Evolutionary conservation across 1,284 basidiomycete species (phyloP).

Genomic region (Golubevia pallescens): DNA sequence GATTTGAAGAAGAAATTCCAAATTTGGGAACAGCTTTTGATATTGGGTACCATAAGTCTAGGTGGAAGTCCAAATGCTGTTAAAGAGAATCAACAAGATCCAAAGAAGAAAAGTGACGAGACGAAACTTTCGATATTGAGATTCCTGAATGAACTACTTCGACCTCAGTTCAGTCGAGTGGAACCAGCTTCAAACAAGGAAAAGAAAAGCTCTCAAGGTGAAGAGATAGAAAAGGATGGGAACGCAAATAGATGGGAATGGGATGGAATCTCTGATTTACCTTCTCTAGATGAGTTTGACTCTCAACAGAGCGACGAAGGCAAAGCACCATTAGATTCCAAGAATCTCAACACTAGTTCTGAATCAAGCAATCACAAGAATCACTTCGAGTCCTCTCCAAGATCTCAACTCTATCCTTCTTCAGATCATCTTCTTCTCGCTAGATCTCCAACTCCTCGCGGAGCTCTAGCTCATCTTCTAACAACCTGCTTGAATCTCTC

Average conservation of each 20-base stretch:
- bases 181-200: background rate
- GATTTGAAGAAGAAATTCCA: conserved; percentile 19
- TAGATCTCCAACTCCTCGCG: too few species aligned
- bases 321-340: too few species aligned
- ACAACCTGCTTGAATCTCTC: too few species aligned
- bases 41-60: conserved; percentile 34
- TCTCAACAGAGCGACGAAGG: too few species aligned
- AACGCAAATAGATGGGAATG: too few species aligned
- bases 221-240: conserved; percentile 5
- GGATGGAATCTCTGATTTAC: conserved; percentile 55
- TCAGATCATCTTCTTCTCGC: too few species aligned
- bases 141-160: conserved; percentile 30
- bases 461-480: too few species aligned
- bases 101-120: conserved; percentile 19
- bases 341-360: too few species aligned
- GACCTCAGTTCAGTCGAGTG: conserved; percentile 27
- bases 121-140: conserved; percentile 19
- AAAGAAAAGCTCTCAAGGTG: too few species aligned
- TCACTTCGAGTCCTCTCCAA: too few species aligned
- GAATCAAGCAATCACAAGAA: too few species aligned
- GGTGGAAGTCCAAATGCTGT: conserved; percentile 11
- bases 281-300: conserved; percentile 32
- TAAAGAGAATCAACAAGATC: background rate
- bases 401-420: too few species aligned
- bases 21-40: conserved; percentile 52